A percentile compares a stretch with the other conserved stretches of the same genome.
These are phyloP conservation scores for Gossypium stocksii DNA, from an alignment of 345 rosid species.

Conservation along the genomic window DNA sequence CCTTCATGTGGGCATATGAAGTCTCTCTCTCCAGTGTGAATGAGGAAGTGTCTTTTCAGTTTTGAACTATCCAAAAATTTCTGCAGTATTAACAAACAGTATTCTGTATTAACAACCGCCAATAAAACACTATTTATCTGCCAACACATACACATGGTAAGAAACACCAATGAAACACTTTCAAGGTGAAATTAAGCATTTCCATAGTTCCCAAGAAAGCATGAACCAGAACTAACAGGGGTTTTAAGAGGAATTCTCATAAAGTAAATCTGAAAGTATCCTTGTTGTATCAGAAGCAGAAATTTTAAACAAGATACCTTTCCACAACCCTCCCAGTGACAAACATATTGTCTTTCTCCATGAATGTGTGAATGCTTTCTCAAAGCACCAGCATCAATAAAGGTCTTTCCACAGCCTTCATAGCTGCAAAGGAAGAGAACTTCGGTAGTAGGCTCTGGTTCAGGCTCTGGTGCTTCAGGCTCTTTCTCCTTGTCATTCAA, in stretches of 20 bases:
- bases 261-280: neutral
- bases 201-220: neutral
- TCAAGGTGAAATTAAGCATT: neutral
- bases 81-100: slow-evolving; percentile 43
- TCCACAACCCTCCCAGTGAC: slow-evolving; percentile 74
- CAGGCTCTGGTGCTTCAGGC: slow-evolving; percentile 67
- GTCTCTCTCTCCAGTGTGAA: slow-evolving; percentile 89
- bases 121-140: neutral
- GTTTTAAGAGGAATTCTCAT: neutral
- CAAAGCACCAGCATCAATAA: slow-evolving; percentile 87
- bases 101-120: neutral
- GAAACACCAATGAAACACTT: neutral
- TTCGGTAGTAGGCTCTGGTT: slow-evolving; percentile 93
- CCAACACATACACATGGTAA: neutral
- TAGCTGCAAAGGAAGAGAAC: slow-evolving; percentile 95
- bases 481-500: slow-evolving; percentile 67
- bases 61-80: slow-evolving; percentile 98
- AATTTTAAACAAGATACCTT: slow-evolving; percentile 44
- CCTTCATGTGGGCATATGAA: slow-evolving; percentile 91
- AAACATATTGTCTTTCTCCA: slow-evolving; percentile 88
- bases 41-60: slow-evolving; percentile 88
- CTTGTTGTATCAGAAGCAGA: neutral
- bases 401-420: slow-evolving; percentile 93
- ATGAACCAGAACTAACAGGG: neutral
- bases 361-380: slow-evolving; percentile 96